Percentiles rank a stretch among this genome's conserved stretches.
phyloP scores from a whole-genome alignment of 2,329 filamentous ascomycete genomes.

The Calonectria hawksworthii region DNA sequence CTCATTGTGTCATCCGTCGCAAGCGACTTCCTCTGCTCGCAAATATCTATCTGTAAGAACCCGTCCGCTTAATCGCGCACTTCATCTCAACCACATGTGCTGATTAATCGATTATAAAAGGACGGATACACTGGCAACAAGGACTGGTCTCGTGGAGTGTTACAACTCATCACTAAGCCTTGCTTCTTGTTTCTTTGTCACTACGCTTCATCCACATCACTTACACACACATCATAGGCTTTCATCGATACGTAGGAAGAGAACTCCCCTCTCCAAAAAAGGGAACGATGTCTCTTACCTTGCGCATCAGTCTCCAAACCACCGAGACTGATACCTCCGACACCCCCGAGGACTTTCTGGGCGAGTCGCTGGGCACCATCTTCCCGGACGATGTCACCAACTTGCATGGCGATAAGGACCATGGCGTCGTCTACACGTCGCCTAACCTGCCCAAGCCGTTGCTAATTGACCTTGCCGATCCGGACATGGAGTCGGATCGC shows the following conservation, averaged over 20 bases:
- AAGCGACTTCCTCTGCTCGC: not conserved
- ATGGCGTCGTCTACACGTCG: conserved; percentile 71
- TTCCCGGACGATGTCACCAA: conserved; percentile 78
- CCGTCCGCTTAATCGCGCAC: not conserved
- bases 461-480: conserved; percentile 62
- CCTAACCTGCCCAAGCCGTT: conserved; percentile 62
- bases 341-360: conserved; percentile 71
- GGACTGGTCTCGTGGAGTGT: not conserved
- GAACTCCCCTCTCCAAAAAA: not conserved
- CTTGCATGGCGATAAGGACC: conserved; percentile 74
- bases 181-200: not conserved
- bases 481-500: conserved; percentile 65
- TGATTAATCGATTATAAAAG: not conserved
- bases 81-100: not conserved
- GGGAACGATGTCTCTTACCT: conserved; percentile 57
- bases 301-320: conserved; percentile 47
- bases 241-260: not conserved
- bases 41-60: not conserved
- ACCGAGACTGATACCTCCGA: conserved; percentile 49
- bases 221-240: not conserved
- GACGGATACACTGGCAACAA: not conserved
- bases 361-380: conserved; percentile 71
- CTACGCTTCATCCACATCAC: not conserved
- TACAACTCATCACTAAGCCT: not conserved
- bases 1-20: not conserved